Conservation (phyloP, 2,329 filamentous ascomycete genomes). For the Penicillium vulpinum region DNA sequence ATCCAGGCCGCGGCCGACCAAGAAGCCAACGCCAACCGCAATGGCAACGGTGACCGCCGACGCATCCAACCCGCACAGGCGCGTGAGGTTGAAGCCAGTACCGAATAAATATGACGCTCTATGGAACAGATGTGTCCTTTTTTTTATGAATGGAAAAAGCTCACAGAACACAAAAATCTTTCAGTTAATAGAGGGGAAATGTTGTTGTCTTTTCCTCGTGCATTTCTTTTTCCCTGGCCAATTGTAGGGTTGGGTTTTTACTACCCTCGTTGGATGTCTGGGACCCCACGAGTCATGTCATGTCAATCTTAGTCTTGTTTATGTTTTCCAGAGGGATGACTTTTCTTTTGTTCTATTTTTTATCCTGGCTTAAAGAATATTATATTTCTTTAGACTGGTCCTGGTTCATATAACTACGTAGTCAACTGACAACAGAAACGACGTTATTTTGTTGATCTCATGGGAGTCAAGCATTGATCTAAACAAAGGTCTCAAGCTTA, state of each 20-base stretch:
- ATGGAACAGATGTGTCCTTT: conserved; percentile 20
- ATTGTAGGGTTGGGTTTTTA: conserved; percentile 26
- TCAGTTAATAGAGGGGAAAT: conserved; percentile 27
- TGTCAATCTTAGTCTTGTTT: conserved; percentile 26
- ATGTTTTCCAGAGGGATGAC: conserved; percentile 22
- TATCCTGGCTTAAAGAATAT: conserved; percentile 20
- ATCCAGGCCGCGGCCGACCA: conserved; percentile 57
- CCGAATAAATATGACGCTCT: conserved; percentile 20
- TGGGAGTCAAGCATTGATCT: background rate
- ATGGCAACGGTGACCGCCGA: conserved; percentile 34
- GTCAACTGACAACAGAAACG: background rate
- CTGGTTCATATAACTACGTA: background rate
- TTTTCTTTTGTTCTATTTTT: conserved; percentile 17
- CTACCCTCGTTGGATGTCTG: conserved; percentile 24
- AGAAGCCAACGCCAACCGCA: conserved; percentile 31
- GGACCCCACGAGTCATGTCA: conserved; percentile 32
- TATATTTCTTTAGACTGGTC: conserved; percentile 12
- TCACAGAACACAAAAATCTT: conserved; percentile 24
- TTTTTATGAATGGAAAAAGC: conserved; percentile 23
- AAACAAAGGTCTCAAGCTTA: background rate
- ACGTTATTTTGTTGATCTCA: background rate
- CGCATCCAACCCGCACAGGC: conserved; percentile 26
- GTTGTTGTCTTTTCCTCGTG: conserved; percentile 17
- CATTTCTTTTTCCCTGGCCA: conserved; percentile 24
- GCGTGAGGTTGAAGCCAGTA: conserved; percentile 41